phyloP scores from a whole-genome alignment of 164 flowering plant species.

The Liriodendron chinense region DNA sequence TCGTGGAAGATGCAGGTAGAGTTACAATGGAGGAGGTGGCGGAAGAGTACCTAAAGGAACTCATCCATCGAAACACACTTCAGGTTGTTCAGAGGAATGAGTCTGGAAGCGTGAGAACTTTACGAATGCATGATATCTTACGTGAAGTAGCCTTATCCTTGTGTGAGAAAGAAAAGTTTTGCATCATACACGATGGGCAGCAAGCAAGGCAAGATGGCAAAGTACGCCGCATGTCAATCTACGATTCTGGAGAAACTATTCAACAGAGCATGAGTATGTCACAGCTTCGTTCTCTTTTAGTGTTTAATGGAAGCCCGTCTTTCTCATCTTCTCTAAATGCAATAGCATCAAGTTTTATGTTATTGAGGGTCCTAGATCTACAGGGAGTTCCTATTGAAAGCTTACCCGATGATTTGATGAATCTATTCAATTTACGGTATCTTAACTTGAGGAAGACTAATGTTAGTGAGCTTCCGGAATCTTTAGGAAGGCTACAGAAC shows the following conservation, averaged over 20 bases:
- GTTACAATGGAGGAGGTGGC: constrained; percentile 12
- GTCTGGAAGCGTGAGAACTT: constrained; percentile 19
- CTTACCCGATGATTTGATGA: constrained; percentile 21
- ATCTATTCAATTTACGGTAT: constrained; percentile 34
- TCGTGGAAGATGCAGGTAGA: neutral
- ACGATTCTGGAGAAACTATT: constrained; percentile 2
- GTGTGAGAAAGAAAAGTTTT: constrained; percentile 5
- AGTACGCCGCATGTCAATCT: neutral
- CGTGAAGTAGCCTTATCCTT: constrained; percentile 10
- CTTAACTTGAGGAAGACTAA: constrained; percentile 31
- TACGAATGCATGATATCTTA: constrained; percentile 21
- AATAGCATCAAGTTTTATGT: constrained; percentile 14
- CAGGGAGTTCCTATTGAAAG: constrained; percentile 23
- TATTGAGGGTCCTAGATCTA: constrained; percentile 35
- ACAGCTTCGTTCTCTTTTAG: constrained; percentile 34
- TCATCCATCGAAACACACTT: constrained; percentile 18
- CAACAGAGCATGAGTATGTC: constrained; percentile 7
- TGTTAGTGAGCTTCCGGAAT: constrained; percentile 33
- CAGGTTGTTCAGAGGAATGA: constrained; percentile 7
- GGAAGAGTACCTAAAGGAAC: constrained; percentile 12
- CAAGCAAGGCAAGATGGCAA: no score
- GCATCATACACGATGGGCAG: neutral
- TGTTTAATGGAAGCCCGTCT: constrained; percentile 16
- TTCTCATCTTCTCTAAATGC: constrained; percentile 17
- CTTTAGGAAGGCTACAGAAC: constrained; percentile 33